Conservation (phyloP, 164 flowering plant genomes). For the Chimonanthus salicifolius region DNA sequence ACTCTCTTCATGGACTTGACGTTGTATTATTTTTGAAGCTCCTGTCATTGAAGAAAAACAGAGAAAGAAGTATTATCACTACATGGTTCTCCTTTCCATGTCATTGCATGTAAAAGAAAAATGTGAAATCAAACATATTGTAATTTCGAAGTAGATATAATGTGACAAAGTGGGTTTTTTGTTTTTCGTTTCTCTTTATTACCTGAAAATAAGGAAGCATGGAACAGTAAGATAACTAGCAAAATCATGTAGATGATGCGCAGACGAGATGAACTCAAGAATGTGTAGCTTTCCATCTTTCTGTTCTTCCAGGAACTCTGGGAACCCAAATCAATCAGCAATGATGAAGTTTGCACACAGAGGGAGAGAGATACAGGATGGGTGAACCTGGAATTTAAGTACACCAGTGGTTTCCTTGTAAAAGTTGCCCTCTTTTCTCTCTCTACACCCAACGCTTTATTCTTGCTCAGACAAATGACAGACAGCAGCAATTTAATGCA, state of each 20-base stretch:
- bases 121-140: neutral
- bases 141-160: neutral
- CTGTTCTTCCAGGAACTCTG: neutral
- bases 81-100: neutral
- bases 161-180: neutral
- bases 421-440: neutral
- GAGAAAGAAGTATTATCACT: neutral
- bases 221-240: conserved; percentile 10
- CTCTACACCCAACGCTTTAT: neutral
- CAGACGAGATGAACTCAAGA: conserved; percentile 1
- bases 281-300: neutral
- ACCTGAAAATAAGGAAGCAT: conserved; percentile 18
- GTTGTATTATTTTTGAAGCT: conserved; percentile 9
- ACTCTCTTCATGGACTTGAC: conserved; percentile 11
- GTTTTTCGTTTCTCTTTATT: neutral
- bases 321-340: neutral
- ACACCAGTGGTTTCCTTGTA: neutral
- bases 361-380: neutral
- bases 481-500: neutral
- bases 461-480: conserved; percentile 5
- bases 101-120: neutral
- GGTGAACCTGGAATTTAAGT: neutral
- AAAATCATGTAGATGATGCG: neutral
- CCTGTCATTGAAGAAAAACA: conserved; percentile 6
- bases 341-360: neutral